These are phyloP conservation scores for Ophiocordyceps camponoti-floridani DNA, from an alignment of 2,329 filamentous ascomycete species.

Conservation along the genomic window DNA sequence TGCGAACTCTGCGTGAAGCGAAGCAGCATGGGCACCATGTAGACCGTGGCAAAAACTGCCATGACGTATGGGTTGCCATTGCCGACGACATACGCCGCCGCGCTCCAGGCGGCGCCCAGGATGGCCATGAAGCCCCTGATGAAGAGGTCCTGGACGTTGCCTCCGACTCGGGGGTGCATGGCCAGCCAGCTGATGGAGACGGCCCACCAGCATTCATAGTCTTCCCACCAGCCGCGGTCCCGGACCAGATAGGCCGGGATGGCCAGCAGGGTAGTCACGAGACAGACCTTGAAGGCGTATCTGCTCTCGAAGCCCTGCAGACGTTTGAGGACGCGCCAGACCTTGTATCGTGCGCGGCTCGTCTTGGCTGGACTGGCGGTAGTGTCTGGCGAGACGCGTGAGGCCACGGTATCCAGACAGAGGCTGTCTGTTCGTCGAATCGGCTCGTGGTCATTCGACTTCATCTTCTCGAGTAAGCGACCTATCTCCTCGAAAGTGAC, in stretches of 20 bases:
- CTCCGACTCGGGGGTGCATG: slow-evolving; percentile 30
- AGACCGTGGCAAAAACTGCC: slow-evolving; percentile 34
- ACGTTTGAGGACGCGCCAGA: slow-evolving; percentile 31
- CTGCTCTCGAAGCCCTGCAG: slow-evolving; percentile 39
- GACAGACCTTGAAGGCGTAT: slow-evolving; percentile 37
- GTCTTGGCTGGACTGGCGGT: slow-evolving; percentile 17
- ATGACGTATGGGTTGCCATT: slow-evolving; percentile 36
- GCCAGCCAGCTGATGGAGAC: slow-evolving; percentile 39
- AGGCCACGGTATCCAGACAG: slow-evolving; percentile 6
- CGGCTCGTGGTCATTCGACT: slow-evolving; percentile 18
- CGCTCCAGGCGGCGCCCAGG: slow-evolving; percentile 36
- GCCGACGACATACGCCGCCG: slow-evolving; percentile 29
- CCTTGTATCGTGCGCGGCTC: slow-evolving; percentile 22
- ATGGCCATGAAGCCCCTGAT: slow-evolving; percentile 28
- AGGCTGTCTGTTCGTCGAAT: slow-evolving; percentile 6
- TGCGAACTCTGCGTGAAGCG: slow-evolving; percentile 35
- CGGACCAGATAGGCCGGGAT: slow-evolving; percentile 32
- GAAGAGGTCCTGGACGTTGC: slow-evolving; percentile 39
- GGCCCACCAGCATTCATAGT: slow-evolving; percentile 38
- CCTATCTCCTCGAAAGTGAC: slow-evolving; percentile 25
- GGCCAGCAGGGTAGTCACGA: slow-evolving; percentile 31
- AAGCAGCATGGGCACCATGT: slow-evolving; percentile 42
- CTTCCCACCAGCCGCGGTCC: slow-evolving; percentile 33
- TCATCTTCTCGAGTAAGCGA: slow-evolving; percentile 23
- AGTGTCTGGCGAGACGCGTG: slow-evolving; percentile 19